phyloP scores from a whole-genome alignment of 73 alveolate species.

The Paramecium sonneborni region DNA sequence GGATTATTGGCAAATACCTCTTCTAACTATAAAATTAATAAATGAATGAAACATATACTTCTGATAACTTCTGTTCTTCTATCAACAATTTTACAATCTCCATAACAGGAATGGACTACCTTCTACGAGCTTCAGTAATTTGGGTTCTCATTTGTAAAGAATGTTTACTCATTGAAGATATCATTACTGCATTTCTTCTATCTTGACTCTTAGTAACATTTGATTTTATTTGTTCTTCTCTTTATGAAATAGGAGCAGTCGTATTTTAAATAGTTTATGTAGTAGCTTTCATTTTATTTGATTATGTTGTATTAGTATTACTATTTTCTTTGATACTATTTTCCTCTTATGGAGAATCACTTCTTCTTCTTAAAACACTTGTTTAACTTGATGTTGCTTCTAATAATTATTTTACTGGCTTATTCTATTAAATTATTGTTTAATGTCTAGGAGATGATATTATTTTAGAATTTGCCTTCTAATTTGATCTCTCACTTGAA shows the following conservation, averaged over 20 bases:
- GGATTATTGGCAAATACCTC: slow-evolving; percentile 36
- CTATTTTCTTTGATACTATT: background rate
- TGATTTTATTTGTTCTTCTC: background rate
- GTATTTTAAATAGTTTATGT: background rate
- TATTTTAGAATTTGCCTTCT: background rate
- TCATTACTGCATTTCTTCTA: background rate
- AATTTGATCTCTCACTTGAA: slow-evolving; percentile 26
- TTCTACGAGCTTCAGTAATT: slow-evolving; percentile 7
- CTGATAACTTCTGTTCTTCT: slow-evolving; percentile 3
- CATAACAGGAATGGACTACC: background rate
- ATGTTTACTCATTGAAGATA: slow-evolving; percentile 36
- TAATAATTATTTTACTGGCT: background rate
- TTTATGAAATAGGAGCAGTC: background rate
- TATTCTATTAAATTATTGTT: background rate
- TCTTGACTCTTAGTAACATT: background rate
- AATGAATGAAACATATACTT: background rate
- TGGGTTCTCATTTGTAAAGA: slow-evolving; percentile 20
- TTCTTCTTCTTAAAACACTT: slow-evolving; percentile 19
- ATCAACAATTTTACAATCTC: background rate
- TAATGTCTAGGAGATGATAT: background rate
- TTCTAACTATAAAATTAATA: background rate
- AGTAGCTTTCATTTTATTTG: background rate
- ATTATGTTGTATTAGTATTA: background rate
- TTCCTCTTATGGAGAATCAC: background rate
- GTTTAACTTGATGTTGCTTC: slow-evolving; percentile 27